Percentiles rank a stretch among this genome's conserved stretches.
These are phyloP conservation scores for Gastrodia elata DNA, from an alignment of 106 monocot genomes.

Conservation along the genomic window DNA sequence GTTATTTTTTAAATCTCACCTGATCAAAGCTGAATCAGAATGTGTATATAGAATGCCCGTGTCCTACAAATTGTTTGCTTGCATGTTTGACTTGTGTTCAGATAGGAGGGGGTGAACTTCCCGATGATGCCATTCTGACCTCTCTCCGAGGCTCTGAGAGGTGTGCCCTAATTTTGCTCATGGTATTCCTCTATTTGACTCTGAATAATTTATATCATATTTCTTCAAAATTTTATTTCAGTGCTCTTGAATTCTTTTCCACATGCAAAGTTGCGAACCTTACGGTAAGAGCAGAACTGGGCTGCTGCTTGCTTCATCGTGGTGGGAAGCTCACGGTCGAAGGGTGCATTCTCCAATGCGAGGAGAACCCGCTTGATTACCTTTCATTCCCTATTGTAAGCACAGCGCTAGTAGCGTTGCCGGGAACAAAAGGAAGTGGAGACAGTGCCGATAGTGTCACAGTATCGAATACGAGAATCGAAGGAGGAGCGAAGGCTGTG, in stretches of 20 bases:
- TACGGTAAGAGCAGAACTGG: slow-evolving; percentile 84
- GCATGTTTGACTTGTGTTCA: slow-evolving; percentile 14
- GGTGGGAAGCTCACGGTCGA: slow-evolving; percentile 73
- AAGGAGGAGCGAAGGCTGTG: slow-evolving; percentile 92
- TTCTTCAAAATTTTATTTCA: slow-evolving; percentile 14
- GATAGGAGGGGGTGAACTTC: slow-evolving; percentile 79
- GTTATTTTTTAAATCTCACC: too few relatives aligned
- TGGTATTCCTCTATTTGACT: neutral
- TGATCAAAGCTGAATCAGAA: neutral
- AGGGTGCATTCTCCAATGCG: slow-evolving; percentile 87
- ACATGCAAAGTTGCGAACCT: slow-evolving; percentile 90
- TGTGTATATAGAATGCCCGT: neutral
- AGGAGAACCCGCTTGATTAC: slow-evolving; percentile 85
- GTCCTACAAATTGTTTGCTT: neutral
- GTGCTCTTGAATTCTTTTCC: slow-evolving; percentile 83
- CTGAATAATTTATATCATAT: neutral
- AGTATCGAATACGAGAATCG: slow-evolving; percentile 73
- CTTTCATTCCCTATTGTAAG: slow-evolving; percentile 87
- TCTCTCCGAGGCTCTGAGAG: slow-evolving; percentile 91
- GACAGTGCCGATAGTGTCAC: slow-evolving; percentile 59
- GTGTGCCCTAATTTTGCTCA: slow-evolving; percentile 19
- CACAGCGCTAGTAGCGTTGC: slow-evolving; percentile 43
- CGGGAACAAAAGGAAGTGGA: slow-evolving; percentile 4
- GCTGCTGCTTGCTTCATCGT: slow-evolving; percentile 88
- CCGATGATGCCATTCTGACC: slow-evolving; percentile 86